phyloP scores from a whole-genome alignment of 129 eudicot genomes.

The Chrysanthemum makinoi region DNA sequence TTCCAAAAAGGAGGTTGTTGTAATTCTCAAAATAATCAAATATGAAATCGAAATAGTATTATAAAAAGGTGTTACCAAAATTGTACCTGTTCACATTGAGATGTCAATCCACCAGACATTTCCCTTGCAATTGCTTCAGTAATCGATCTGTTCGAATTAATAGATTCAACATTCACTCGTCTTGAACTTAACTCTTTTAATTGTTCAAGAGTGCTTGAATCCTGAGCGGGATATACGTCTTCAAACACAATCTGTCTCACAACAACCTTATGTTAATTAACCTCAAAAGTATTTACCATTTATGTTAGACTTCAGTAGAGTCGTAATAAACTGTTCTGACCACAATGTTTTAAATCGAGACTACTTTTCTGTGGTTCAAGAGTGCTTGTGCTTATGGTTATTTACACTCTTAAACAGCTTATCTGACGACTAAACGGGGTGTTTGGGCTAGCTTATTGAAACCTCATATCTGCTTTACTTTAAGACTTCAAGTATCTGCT shows the following conservation, averaged over 20 bases:
- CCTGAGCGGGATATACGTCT: conserved; percentile 44
- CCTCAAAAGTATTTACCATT: neutral
- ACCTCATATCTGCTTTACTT: too few species aligned
- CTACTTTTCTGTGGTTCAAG: too few species aligned
- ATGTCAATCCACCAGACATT: conserved; percentile 75
- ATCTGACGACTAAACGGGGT: too few species aligned
- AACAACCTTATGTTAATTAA: neutral
- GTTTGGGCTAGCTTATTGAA: too few species aligned
- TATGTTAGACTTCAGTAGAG: neutral
- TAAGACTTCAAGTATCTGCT: too few species aligned
- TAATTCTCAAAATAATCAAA: neutral
- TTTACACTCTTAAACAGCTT: too few species aligned
- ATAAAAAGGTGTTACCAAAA: neutral
- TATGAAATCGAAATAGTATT: neutral
- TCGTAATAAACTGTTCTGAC: too few species aligned
- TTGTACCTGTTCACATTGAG: conserved; percentile 63
- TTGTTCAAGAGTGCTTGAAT: conserved; percentile 67
- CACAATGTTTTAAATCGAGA: too few species aligned
- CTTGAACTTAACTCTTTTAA: conserved; percentile 71
- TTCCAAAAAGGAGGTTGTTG: too few species aligned
- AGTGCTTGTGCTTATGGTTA: too few species aligned
- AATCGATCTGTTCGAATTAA: conserved; percentile 46
- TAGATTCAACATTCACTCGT: conserved; percentile 56
- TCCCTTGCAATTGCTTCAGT: conserved; percentile 83
- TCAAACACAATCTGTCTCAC: conserved; percentile 65